These are phyloP conservation scores for Luzula sylvatica DNA, from an alignment of 176 grass and related monocot species.

Conservation along the genomic window DNA sequence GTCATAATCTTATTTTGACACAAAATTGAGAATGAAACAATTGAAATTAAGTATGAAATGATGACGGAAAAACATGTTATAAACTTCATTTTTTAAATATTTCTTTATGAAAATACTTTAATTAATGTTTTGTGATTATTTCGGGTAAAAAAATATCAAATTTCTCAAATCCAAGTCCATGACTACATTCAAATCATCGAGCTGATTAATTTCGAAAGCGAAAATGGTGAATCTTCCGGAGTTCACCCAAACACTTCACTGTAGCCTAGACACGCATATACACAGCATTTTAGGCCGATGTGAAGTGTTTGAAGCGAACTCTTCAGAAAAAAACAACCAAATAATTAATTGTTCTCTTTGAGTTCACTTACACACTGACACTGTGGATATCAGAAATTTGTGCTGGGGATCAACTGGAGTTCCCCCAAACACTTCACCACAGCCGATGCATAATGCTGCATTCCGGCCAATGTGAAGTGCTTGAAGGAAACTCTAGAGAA, in stretches of 20 bases:
- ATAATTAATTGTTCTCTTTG: neutral
- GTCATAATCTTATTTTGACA: too few species aligned
- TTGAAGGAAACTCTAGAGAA: constrained; percentile 30
- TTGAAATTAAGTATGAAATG: too few species aligned
- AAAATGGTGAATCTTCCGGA: constrained; percentile 4
- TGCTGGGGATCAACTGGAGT: constrained; percentile 17
- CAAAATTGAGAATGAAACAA: too few species aligned
- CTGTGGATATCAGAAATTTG: neutral
- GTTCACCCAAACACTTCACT: constrained; percentile 59
- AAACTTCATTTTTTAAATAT: too few species aligned
- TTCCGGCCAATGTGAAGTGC: constrained; percentile 1
- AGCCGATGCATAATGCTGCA: neutral
- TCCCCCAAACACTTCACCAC: constrained; percentile 33
- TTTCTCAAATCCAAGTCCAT: too few species aligned
- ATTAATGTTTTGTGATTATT: too few species aligned
- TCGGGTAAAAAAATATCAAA: too few species aligned
- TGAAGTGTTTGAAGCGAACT: constrained; percentile 18
- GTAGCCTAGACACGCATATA: too few species aligned
- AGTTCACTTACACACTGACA: neutral
- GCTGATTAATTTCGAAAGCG: too few species aligned
- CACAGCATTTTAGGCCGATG: constrained; percentile 1
- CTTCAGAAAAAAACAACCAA: neutral
- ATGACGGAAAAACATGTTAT: too few species aligned
- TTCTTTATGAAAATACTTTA: too few species aligned
- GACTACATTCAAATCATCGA: too few species aligned